A percentile compares a stretch with the other conserved stretches of the same genome.
These are phyloP conservation scores for Leccinum fibrillosum DNA, from an alignment of 768 basidiomycete species.

Conservation along the genomic window DNA sequence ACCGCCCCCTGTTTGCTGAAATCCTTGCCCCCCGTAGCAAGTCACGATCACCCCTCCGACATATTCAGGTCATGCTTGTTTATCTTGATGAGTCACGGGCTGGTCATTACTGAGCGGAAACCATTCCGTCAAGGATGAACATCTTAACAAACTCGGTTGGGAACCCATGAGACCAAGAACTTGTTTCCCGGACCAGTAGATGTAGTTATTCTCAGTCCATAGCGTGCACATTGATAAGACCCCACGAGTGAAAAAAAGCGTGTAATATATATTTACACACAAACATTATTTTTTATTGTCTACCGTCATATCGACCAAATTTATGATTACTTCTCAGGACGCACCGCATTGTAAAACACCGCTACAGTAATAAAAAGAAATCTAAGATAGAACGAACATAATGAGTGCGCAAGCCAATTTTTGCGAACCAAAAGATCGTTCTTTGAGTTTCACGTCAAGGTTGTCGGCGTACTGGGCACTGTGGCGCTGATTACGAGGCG, in stretches of 20 bases:
- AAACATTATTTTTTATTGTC: neutral
- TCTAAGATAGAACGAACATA: slow-evolving; percentile 17
- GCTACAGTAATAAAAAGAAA: slow-evolving; percentile 1
- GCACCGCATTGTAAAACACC: neutral
- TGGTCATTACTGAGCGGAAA: slow-evolving; percentile 14
- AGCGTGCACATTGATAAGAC: neutral
- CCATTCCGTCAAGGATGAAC: slow-evolving; percentile 32
- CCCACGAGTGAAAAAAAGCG: neutral
- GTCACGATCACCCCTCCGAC: slow-evolving; percentile 8
- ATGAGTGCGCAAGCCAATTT: neutral
- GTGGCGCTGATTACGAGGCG: slow-evolving; percentile 31
- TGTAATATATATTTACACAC: slow-evolving; percentile 2
- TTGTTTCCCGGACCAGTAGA: slow-evolving; percentile 7
- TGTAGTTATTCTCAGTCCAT: neutral
- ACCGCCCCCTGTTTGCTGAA: slow-evolving; percentile 32
- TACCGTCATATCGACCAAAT: neutral
- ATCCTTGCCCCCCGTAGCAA: slow-evolving; percentile 34
- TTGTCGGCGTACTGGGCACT: slow-evolving; percentile 3
- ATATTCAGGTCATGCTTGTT: neutral
- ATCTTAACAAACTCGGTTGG: slow-evolving; percentile 40
- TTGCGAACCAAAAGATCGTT: neutral
- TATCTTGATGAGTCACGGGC: slow-evolving; percentile 2
- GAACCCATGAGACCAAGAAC: slow-evolving; percentile 30
- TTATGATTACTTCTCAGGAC: neutral
- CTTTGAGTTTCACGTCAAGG: neutral